phyloP scores from a whole-genome alignment of 768 basidiomycete species.

The Cystobasidium ongulense region DNA sequence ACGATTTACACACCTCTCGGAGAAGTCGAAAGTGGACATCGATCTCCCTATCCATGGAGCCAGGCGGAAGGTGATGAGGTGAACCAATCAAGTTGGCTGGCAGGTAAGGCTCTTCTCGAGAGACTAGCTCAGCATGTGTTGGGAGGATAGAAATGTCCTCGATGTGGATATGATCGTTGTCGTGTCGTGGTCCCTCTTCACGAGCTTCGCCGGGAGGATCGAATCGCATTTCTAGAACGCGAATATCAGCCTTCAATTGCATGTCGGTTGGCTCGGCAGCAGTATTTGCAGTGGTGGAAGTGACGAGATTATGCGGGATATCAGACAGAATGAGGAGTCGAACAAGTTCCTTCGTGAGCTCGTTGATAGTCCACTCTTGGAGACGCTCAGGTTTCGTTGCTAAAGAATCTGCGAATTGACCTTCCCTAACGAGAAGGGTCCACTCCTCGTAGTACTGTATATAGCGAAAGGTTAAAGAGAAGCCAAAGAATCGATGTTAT shows the following conservation, averaged over 20 bases:
- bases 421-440: background rate
- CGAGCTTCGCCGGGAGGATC: background rate
- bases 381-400: background rate
- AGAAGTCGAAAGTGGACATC: background rate
- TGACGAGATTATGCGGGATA: background rate
- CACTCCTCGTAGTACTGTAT: background rate
- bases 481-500: background rate
- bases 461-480: background rate
- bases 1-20: too few species aligned
- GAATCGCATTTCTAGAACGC: background rate
- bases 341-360: background rate
- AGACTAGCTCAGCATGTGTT: background rate
- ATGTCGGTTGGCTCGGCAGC: background rate
- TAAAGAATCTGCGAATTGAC: background rate
- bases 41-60: background rate
- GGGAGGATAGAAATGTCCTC: background rate
- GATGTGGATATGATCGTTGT: background rate
- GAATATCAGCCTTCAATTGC: background rate
- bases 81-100: background rate
- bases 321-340: background rate
- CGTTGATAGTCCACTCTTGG: background rate
- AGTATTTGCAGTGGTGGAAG: background rate
- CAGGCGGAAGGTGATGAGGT: background rate
- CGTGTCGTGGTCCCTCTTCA: background rate
- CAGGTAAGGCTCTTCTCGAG: background rate